These are phyloP conservation scores for Suhomyces kilbournensis DNA, from an alignment of 805 yeast species.

Conservation along the genomic window DNA sequence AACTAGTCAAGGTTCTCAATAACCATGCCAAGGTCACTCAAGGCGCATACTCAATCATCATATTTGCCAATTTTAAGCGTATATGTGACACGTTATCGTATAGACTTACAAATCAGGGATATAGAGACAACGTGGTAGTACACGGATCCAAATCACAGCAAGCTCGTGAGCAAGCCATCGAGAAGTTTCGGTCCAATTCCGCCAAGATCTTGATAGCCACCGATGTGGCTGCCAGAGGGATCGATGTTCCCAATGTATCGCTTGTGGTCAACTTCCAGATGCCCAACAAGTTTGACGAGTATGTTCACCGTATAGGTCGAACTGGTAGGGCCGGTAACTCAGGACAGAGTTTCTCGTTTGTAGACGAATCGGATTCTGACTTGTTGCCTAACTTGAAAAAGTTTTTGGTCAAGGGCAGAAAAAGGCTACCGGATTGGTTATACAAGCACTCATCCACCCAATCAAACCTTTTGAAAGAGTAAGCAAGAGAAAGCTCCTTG, in stretches of 20 bases:
- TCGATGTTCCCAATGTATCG: constrained; percentile 85
- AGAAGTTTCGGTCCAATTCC: constrained; percentile 51
- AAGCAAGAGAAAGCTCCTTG: too few species aligned
- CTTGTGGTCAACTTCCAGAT: constrained; percentile 85
- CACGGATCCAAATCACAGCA: constrained; percentile 89
- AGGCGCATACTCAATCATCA: constrained; percentile 46
- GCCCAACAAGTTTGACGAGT: constrained; percentile 74
- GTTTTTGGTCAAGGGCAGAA: constrained; percentile 41
- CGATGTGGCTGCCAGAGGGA: constrained; percentile 94
- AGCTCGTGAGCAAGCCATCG: constrained; percentile 76
- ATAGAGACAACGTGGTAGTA: constrained; percentile 52
- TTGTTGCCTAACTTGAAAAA: constrained; percentile 50
- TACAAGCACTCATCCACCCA: constrained; percentile 13
- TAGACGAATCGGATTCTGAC: constrained; percentile 55
- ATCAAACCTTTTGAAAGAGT: constrained; percentile 8
- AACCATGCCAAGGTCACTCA: constrained; percentile 39
- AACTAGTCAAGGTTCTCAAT: constrained; percentile 37
- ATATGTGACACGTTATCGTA: constrained; percentile 65
- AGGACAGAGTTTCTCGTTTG: constrained; percentile 75
- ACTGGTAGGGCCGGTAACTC: constrained; percentile 91
- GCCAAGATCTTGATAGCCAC: constrained; percentile 79
- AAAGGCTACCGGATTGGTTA: constrained; percentile 29
- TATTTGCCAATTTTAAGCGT: constrained; percentile 76
- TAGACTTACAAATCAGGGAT: constrained; percentile 41
- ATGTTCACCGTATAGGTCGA: constrained; percentile 91